These are phyloP conservation scores for Exophiala bonariae DNA, from an alignment of 2,329 filamentous ascomycete species.

Conservation along the genomic window DNA sequence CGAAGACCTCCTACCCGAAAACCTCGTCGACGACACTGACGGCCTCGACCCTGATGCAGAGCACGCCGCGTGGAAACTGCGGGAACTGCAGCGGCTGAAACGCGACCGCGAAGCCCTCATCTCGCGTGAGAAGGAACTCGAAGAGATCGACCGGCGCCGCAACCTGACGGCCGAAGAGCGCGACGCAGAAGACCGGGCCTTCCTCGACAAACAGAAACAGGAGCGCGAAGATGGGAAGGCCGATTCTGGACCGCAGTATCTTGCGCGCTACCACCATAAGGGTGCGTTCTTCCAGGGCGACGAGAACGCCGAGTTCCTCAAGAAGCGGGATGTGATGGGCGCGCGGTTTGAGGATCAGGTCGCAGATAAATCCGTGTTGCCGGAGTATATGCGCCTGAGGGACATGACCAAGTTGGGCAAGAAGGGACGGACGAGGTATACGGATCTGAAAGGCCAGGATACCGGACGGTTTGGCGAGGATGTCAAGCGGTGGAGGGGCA, in stretches of 20 bases:
- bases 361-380: constrained; percentile 76
- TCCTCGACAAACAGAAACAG: constrained; percentile 73
- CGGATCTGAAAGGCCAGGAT: constrained; percentile 83
- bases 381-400: constrained; percentile 86
- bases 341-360: constrained; percentile 80
- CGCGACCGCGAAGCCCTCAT: constrained; percentile 84
- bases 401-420: constrained; percentile 93
- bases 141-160: constrained; percentile 82
- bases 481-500: constrained; percentile 42
- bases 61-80: constrained; percentile 87
- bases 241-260: constrained; percentile 81
- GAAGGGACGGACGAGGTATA: constrained; percentile 88
- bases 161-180: constrained; percentile 87
- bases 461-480: constrained; percentile 77
- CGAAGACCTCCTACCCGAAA: constrained; percentile 64
- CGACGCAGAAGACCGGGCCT: constrained; percentile 77
- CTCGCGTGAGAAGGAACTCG: constrained; percentile 76
- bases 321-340: constrained; percentile 83
- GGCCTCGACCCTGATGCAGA: constrained; percentile 84
- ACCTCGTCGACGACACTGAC: constrained; percentile 86
- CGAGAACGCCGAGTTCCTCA: constrained; percentile 70
- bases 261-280: constrained; percentile 97
- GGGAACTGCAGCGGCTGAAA: constrained; percentile 85
- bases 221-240: constrained; percentile 73
- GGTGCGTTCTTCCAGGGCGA: constrained; percentile 93